Evolutionary conservation across 306 rosid genomes (phyloP).

Genomic region (Glycyrrhiza uralensis): DNA sequence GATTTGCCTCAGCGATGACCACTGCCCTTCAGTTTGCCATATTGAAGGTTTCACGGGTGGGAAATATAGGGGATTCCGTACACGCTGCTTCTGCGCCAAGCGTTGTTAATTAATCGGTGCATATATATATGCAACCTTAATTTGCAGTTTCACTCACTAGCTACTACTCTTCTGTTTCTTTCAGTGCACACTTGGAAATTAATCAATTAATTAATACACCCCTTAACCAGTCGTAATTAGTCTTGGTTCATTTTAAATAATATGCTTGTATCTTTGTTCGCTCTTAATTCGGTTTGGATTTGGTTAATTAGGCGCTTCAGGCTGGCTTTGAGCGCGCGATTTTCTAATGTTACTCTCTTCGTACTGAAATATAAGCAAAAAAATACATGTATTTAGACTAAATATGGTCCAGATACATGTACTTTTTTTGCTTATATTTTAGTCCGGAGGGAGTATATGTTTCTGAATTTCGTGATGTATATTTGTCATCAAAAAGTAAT

Average conservation of each 20-base stretch:
- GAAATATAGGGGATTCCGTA: conserved; percentile 50
- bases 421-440: too few species aligned
- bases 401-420: too few species aligned
- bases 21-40: conserved; percentile 49
- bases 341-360: not conserved
- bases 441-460: too few species aligned
- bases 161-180: not conserved
- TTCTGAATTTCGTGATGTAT: not conserved
- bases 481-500: not conserved
- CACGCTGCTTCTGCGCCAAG: conserved; percentile 56
- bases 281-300: not conserved
- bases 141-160: not conserved
- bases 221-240: not conserved
- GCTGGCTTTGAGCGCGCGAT: not conserved
- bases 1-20: conserved; percentile 28
- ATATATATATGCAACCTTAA: too few species aligned
- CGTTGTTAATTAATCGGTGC: conserved; percentile 29
- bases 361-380: too few species aligned
- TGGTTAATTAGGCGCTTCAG: not conserved
- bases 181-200: not conserved
- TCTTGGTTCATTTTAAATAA: not conserved
- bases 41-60: conserved; percentile 59
- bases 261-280: not conserved
- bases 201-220: not conserved
- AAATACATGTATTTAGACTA: too few species aligned